A percentile compares a stretch with the other conserved stretches of the same genome.
Evolutionary conservation across 805 yeast genomes (phyloP).

Genomic region (Yamadazyma akitaensis): DNA sequence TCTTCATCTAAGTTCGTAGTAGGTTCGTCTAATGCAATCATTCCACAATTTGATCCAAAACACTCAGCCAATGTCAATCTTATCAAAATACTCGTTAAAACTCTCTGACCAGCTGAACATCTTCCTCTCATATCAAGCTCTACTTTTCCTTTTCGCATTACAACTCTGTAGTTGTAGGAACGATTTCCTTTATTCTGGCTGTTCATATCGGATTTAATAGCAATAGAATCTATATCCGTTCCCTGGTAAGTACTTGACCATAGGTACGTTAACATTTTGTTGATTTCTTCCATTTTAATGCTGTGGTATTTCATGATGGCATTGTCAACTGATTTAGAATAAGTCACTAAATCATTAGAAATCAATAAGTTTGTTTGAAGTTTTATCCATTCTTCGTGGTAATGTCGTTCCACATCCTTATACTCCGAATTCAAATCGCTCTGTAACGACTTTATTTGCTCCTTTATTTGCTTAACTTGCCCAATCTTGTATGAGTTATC

Average conservation of each 20-base stretch:
- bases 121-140: constrained; percentile 98
- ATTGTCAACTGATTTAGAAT: constrained; percentile 80
- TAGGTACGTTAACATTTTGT: constrained; percentile 79
- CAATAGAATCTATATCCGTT: constrained; percentile 88
- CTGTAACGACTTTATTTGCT: constrained; percentile 55
- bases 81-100: constrained; percentile 85
- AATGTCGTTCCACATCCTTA: constrained; percentile 58
- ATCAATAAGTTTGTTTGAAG: constrained; percentile 73
- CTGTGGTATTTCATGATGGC: constrained; percentile 94
- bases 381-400: constrained; percentile 68
- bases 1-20: constrained; percentile 92
- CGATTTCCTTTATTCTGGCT: constrained; percentile 49
- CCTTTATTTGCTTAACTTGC: constrained; percentile 78
- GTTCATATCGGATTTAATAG: constrained; percentile 76
- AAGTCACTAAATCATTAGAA: constrained; percentile 76
- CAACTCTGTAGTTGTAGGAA: constrained; percentile 88
- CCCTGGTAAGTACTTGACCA: constrained; percentile 96
- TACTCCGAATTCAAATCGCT: constrained; percentile 70
- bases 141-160: constrained; percentile 87
- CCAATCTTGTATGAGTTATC: constrained; percentile 75
- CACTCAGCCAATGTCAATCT: constrained; percentile 92
- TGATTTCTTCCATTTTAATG: constrained; percentile 88
- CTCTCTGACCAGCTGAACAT: constrained; percentile 97
- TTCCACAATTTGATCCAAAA: constrained; percentile 92
- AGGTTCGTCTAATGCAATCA: constrained; percentile 96